Base-by-base conservation (phyloP, 768 basidiomycete species). In the Suillus paluster region DNA sequence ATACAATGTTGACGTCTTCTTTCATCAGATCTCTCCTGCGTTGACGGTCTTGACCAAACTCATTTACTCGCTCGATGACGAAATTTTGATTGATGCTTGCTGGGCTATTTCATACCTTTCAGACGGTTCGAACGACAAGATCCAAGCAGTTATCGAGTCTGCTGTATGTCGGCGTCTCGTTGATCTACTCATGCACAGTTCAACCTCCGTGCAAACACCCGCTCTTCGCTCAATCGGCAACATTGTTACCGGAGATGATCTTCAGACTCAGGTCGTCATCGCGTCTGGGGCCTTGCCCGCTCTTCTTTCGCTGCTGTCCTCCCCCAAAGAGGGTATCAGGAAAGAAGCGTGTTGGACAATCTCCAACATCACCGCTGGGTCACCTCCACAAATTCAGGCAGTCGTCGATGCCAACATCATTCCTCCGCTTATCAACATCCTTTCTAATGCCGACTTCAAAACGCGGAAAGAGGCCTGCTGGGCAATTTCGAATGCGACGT, bases 331-430 rank as follows among this genome's bases (percentile, higher is more conserved):
- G 66, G 97, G 96, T 52, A 99, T 99, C 71, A 86, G 97, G 71
- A 99, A 99, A 82, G 97, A 99, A 77, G 97, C 97, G 27, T 99
- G 97, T 80, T 99, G 97, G 97, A 99, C 97, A 19, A 99, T 99
- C 71, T 97, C 95, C 52, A 99, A 99, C 78, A 85, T 99, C 73
- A 99, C 97, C 52, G 97, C 97, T 41, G 97, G 97, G 50, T 94
- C 92, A 52, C 94, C 97, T 25, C 90, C 90, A 68, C 97, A 99
- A 79, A 99, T 99, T 69, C 97, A 99, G 77, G 83, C 94, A 57
- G 91, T 99, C 70, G 95, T 99, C 67, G 97, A 99, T 69, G 97
- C 97, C 73, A 95, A 98, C 72, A 95, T 99, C 71, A 89, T 99
- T 62, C 97, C 97, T 55, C 97, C 97, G 63, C 88, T 99, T 65